Evolutionary conservation across 108 stramenopile genomes (phyloP), one percentile per base, ranked within the genome.

Genomic region (Nitzschia sp.): DNA sequence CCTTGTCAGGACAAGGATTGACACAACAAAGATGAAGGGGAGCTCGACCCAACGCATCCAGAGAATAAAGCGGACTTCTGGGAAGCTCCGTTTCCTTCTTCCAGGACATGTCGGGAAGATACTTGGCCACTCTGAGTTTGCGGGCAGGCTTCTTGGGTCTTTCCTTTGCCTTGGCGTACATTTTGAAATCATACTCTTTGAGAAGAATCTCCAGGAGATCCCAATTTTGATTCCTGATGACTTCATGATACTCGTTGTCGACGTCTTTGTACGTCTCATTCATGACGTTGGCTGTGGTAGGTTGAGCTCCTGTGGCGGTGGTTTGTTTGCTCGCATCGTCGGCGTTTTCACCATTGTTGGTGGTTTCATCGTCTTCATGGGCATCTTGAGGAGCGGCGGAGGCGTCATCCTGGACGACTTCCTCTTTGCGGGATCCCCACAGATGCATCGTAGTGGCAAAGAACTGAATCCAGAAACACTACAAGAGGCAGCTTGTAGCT

Each of bases 151-250:
- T 65, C 9, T 46, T 54, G 25, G 26, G 21, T 41, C 25, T 57
- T 37, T 63, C 42, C 21, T 50, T 63, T 6, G 48, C 52, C 34
- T 65, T 65, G 44, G 46, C 24, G 8, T 63, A 55, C 20, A 40
- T 53, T 51, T 76, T 76, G 39, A 41, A 65, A 37, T 70, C 64
- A 29, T 70, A 69, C 20, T 69, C 69, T 63, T 70, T 65, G 25
- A 76, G 46, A 15, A 76, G 59, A 19, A 42, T 52, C 38, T 76
- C 75, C 40, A 76, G 12, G 7, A 41, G 29, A 34, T 70, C 69
- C 75, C 75, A 76, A 53, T 76, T 55, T 20, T 76, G 68, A 64
- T 65, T 67, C 38, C 64, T 63, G 48, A 76, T 70, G 10, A 64
- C 65, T 48, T 66, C 37, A 42, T 75, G 73, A 56, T 55, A 75